Conservation (phyloP, 306 rosid genomes). For the Benincasa hispida region DNA sequence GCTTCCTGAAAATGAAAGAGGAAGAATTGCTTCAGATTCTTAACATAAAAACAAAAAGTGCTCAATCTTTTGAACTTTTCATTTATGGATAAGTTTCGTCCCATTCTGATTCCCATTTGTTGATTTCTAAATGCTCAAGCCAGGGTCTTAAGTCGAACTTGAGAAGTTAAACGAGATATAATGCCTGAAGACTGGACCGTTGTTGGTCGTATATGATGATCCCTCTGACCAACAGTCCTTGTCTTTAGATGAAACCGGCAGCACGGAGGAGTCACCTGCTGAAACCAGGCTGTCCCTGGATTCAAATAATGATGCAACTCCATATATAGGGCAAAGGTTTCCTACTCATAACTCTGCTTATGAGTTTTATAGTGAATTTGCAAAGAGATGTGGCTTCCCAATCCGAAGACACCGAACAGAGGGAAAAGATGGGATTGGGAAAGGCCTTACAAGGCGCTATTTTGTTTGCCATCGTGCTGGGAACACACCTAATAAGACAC, state of each 20-base stretch:
- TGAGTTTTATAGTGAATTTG: constrained; percentile 75
- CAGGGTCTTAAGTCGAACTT: constrained; percentile 7
- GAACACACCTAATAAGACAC: constrained; percentile 64
- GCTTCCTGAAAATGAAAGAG: background rate
- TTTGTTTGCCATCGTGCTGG: constrained; percentile 97
- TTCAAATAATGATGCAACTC: constrained; percentile 46
- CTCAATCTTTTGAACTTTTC: constrained; percentile 1
- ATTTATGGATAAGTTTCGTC: background rate
- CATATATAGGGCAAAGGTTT: constrained; percentile 81
- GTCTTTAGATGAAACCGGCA: constrained; percentile 67
- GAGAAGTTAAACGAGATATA: constrained; percentile 13
- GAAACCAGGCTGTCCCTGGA: constrained; percentile 63
- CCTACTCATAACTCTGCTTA: constrained; percentile 84
- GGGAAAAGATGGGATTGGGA: constrained; percentile 92
- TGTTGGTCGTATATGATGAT: constrained; percentile 72
- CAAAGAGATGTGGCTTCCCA: constrained; percentile 78
- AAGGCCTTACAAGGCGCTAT: constrained; percentile 89
- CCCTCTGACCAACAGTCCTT: constrained; percentile 77
- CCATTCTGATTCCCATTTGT: background rate
- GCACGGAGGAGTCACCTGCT: constrained; percentile 77
- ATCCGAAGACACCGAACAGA: constrained; percentile 90
- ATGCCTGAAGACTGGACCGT: constrained; percentile 76
- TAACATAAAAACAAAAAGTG: background rate
- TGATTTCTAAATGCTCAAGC: background rate
- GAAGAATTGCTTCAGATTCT: background rate